Conservation (phyloP, 2,329 filamentous ascomycete genomes). For the Sarocladiaceae sp. region DNA sequence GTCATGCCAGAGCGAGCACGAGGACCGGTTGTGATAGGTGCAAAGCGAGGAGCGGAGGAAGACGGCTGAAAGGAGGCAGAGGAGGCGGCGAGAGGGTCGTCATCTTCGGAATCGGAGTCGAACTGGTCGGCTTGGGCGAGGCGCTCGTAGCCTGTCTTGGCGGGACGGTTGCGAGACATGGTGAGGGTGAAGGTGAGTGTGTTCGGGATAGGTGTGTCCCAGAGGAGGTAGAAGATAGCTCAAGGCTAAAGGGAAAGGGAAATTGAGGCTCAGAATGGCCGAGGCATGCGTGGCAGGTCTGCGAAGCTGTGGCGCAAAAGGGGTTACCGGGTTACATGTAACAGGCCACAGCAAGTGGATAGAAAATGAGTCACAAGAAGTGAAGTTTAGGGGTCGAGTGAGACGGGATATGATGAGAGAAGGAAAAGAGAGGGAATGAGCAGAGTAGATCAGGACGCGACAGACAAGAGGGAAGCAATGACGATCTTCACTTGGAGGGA, state of each 20-base stretch:
- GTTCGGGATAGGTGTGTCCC: not conserved
- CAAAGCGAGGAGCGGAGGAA: slow-evolving; percentile 56
- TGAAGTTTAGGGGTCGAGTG: too few species aligned
- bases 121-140: slow-evolving; percentile 75
- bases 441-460: too few species aligned
- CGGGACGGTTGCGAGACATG: slow-evolving; percentile 63
- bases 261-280: too few species aligned
- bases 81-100: slow-evolving; percentile 49
- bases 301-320: too few species aligned
- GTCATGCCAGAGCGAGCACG: slow-evolving; percentile 51
- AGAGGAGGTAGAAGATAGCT: not conserved
- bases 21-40: slow-evolving; percentile 54
- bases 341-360: too few species aligned
- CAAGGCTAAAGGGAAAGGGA: not conserved
- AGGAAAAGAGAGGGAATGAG: too few species aligned
- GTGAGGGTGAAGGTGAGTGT: slow-evolving; percentile 16
- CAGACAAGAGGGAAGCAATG: too few species aligned
- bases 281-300: too few species aligned
- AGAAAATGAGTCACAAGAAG: too few species aligned
- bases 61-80: slow-evolving; percentile 49
- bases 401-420: too few species aligned
- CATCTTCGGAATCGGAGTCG: slow-evolving; percentile 42
- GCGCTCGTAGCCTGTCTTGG: slow-evolving; percentile 78
- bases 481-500: too few species aligned
- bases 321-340: too few species aligned